Evolutionary conservation across 345 rosid genomes (phyloP).

Genomic region (Rhizophora mangle): DNA sequence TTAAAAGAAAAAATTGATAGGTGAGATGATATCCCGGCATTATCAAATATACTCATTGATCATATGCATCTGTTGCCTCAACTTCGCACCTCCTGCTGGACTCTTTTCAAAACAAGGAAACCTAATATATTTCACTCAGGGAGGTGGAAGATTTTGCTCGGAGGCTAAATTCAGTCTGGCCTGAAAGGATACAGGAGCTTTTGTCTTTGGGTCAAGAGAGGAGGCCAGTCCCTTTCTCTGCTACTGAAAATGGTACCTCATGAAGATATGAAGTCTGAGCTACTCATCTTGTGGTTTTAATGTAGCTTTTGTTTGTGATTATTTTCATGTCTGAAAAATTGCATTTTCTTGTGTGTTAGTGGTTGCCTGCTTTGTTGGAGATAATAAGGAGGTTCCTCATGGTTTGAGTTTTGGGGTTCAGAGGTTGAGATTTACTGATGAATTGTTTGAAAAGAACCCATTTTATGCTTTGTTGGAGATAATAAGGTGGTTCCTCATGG

Average conservation of each 20-base stretch:
- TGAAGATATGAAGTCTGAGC: slow-evolving; percentile 20
- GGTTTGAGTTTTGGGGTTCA: too few species aligned
- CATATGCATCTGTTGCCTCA: not conserved
- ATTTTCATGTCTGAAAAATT: too few species aligned
- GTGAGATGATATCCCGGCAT: slow-evolving; percentile 12
- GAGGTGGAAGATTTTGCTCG: slow-evolving; percentile 35
- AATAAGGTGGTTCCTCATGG: too few species aligned
- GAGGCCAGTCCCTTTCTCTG: slow-evolving; percentile 14
- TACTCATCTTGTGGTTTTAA: slow-evolving; percentile 9
- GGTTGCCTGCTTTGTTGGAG: too few species aligned
- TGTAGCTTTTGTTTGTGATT: not conserved
- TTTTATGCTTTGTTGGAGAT: too few species aligned
- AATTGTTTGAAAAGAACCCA: too few species aligned
- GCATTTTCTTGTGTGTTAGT: too few species aligned
- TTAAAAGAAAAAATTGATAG: slow-evolving; percentile 30
- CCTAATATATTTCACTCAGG: slow-evolving; percentile 4
- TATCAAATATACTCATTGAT: not conserved
- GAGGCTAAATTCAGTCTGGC: slow-evolving; percentile 31
- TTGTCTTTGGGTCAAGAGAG: slow-evolving; percentile 17
- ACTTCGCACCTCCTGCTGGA: not conserved
- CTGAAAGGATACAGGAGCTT: slow-evolving; percentile 32
- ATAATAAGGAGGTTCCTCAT: too few species aligned
- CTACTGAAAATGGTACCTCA: slow-evolving; percentile 18
- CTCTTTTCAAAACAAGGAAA: not conserved
- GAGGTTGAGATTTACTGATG: too few species aligned